phyloP scores from a whole-genome alignment of 345 rosid species.

The Raphanus sativus region DNA sequence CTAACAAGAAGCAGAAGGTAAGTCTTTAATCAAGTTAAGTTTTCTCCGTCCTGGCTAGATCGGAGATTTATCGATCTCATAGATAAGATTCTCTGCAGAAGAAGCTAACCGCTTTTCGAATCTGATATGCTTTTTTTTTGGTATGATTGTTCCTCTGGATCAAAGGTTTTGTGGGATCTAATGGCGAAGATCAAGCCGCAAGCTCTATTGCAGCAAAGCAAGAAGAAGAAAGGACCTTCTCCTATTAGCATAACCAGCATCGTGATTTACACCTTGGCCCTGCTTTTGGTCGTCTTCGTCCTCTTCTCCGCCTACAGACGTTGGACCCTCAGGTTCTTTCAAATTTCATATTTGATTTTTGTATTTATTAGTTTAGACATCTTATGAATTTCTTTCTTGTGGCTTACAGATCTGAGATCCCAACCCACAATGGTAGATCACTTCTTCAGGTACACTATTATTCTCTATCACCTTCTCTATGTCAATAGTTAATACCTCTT shows the following conservation, averaged over 20 bases:
- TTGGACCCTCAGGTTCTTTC: constrained; percentile 56
- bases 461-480: neutral
- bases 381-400: neutral
- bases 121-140: neutral
- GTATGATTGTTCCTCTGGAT: too few species aligned
- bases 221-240: constrained; percentile 69
- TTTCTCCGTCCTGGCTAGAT: neutral
- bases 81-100: neutral
- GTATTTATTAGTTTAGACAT: neutral
- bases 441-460: constrained; percentile 49
- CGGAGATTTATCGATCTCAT: constrained; percentile 9
- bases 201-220: constrained; percentile 71
- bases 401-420: constrained; percentile 54
- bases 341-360: neutral
- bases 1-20: constrained; percentile 10
- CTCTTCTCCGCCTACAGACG: constrained; percentile 58
- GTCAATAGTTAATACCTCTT: neutral
- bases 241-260: constrained; percentile 55
- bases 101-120: constrained; percentile 1
- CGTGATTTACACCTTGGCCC: constrained; percentile 45
- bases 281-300: constrained; percentile 49
- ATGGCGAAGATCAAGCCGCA: constrained; percentile 84
- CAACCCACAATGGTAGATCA: constrained; percentile 41
- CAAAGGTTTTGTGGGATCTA: too few species aligned
- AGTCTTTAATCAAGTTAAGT: neutral